Evolutionary conservation across 2,329 filamentous ascomycete genomes (phyloP), one percentile per base, ranked within the genome.

Genomic region (Aspergillus texensis): DNA sequence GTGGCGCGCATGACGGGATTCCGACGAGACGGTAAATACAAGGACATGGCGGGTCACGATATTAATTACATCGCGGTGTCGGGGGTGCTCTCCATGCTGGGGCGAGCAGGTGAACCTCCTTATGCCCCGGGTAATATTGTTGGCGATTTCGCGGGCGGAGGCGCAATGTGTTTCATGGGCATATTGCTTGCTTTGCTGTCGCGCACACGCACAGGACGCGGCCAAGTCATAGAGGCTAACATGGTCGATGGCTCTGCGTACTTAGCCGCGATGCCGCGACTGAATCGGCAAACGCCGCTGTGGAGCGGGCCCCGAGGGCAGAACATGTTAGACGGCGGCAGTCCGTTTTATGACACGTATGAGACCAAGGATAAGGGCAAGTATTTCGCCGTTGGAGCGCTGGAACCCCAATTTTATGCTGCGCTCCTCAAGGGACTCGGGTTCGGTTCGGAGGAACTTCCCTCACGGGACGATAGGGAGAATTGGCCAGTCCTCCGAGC

Each of bases 61-160:
- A 97, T 97, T 77, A 97, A 98, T 75, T 98, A 98, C 78, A 89
- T 98, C 48, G 92, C 94, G 56, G 92, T 97, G 0, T 91, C 90
- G 0, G 94, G 94, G 0, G 89, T 91, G 1, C 80, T 98, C 32
- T 85, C 85, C 0, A 83, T 97, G 78, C 85, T 98, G 3, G 94
- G 94, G 0, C 83, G 91, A 0, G 81, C 82, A 32, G 85, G 83
- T 19, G 86, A 89, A 73, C 88, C 87, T 67, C 94, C 94, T 1
- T 89, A 90, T 65, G 85, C 94, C 21, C 95, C 95, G 0, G 87
- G 83, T 6, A 98, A 98, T 72, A 84, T 98, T 21, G 80, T 98
- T 1, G 94, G 88, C 0, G 94, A 98, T 76, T 98, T 98, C 69
- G 95, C 92, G 0, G 94, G 93, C 36, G 94, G 94, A 24, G 94